Base-by-base conservation (phyloP, 2,329 filamentous ascomycete species). In the Didymella exigua region DNA sequence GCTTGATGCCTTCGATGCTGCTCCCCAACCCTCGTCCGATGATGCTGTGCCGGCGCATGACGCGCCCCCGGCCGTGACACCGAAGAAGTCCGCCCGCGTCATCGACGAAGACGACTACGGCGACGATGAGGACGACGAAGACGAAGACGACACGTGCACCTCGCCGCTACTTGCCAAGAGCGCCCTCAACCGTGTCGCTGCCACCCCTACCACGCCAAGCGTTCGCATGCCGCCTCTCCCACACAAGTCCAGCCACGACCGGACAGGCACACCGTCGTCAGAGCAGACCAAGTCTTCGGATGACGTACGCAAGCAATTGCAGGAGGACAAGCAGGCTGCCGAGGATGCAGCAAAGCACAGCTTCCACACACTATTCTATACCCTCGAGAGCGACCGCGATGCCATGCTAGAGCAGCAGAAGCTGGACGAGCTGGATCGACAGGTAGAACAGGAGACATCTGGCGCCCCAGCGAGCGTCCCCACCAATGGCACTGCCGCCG, bases 371-470 rank as follows among this genome's bases (percentile, higher is more conserved):
- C 84, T 96, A 62, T 96, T 98, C 76, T 93, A 96, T 75, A 97
- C 95, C 1, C 82, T 98, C 27, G 95, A 99, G 76, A 95, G 93
- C 73, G 95, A 99, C 72, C 86, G 91, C 50, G 91, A 93, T 67
- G 95, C 95, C 43, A 98, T 99, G 95, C 78, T 98, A 53, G 95
- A 99, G 75, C 95, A 99, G 76, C 92, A 98, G 75, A 91, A 93
- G 75, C 83, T 99, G 23, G 95, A 99, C 71, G 95, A 98, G 74
- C 92, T 96, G 1, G 95, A 99, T 74, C 89, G 96, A 72, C 92
- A 96, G 73, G 89, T 98, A 9, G 93, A 98, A 75, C 93, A 93
- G 13, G 95, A 99, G 77, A 95, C 96, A 82, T 92, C 93, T 26
- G 82, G 83, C 27, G 79, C 83, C 10, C 61, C 73, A n/a, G 75